Base-by-base conservation (phyloP, 2,329 filamentous ascomycete genomes). In the Epichloe sylvatica region DNA sequence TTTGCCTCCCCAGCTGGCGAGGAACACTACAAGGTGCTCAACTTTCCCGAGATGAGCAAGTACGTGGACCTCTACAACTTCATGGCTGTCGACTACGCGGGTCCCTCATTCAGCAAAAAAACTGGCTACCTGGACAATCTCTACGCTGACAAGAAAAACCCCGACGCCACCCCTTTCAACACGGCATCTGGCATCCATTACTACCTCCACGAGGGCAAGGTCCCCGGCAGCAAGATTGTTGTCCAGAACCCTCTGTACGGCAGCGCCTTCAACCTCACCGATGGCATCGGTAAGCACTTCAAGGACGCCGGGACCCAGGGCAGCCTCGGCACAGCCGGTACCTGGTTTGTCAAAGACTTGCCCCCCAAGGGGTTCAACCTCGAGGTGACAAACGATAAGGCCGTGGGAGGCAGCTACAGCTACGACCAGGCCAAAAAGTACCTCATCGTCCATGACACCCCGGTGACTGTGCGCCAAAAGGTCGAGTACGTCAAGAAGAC, bases 231-330 rank as follows among this genome's bases (percentile, higher is more conserved):
- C 46, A 91, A 90, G 66, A 78, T 94, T 47, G 74, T 86, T 5
- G 65, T 92, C 33, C 86, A 86, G 1, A 76, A 91, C 67, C 85
- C 87, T 0, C 71, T 92, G 1, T 92, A 91, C 60, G 87, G 86
- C 1, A 80, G 85, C 15, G 74, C 81, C 0, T 92, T 92, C 60
- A 21, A 21, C 21, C 3, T 1, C 21, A 91, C 87, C 0, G 64
- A 71, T 4, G 86, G 86, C 0, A 72, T 83, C 0, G 87, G 86
- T 1, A 66, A 73, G 55, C 60, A 74, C 0, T 92, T 75, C 66
- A 70, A 59, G 5, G 83, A 84, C 11, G 68, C 82, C 12, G 86
- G 84, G 6, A 3, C 11, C n/a, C 21, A 21, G 21, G 47, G 47
- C 41, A 84, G 83, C 0, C 62, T 66, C 9, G 57, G 63, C 21